Base-by-base conservation (phyloP, 2,329 filamentous ascomycete species). In the Neopestalotiopsis sp. region DNA sequence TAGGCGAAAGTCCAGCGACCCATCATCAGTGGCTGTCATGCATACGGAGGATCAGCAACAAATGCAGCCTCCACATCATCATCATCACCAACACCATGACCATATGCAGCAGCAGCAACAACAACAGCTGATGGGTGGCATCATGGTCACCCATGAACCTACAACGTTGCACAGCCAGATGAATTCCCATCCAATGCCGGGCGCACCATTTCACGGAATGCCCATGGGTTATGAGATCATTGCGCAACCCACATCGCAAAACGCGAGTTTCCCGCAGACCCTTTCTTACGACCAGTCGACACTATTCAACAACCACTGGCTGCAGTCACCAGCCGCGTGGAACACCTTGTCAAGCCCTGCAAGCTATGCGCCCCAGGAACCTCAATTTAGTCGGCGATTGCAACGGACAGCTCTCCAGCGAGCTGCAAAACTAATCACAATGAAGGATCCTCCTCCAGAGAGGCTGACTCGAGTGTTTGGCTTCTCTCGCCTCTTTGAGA, bases 361-460 rank as follows among this genome's bases (percentile, higher is more conserved):
- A 28, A 89, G 89, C 0, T 90, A 91, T 76, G 85, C 89, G 10
- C 86, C 87, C 68, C 84, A 88, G 32, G 92, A 95, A 77, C 81
- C 84, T 1, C 90, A 87, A 1, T 95, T 97, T 73, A 89, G 90
- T 12, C 88, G 92, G 7, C 87, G 91, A 4, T 82, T 97, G 4
- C 91, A 93, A 63, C 88, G 93, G 57, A 84, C 84, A 66, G 85
- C 89, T 2, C 73, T 90, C 1, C 92, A 97, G 78, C 80, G 84
- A 32, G 92, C 86, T 0, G 88, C 90, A 68, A 80, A 83, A 2
- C 79, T 95, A 1, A 83, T 93, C 2, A 81, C 77, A 14, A 83
- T 84, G 76, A 75, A 80, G 2, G 80, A 84, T 71, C 85, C 88
- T 62, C 83, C 86, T 0, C 83, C 84, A 1, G 77, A 81, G 2